Base-by-base conservation (phyloP, 139 green algal species). In the Medakamo hakoo region DNA sequence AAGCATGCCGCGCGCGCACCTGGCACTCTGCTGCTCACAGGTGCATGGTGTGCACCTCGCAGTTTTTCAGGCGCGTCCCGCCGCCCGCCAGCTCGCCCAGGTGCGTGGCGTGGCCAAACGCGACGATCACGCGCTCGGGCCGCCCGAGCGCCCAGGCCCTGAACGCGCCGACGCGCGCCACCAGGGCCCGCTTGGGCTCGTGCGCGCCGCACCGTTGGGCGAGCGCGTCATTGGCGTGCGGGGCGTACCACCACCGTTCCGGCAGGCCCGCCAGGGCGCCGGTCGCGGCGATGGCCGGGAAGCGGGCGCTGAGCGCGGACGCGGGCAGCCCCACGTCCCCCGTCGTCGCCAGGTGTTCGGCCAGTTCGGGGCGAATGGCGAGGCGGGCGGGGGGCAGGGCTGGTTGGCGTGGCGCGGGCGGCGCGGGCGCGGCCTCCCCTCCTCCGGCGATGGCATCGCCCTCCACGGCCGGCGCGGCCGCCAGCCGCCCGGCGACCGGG, bases 41-140 rank as follows among this genome's bases (percentile, higher is more conserved):
- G 59, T 72, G 55, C 3, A 72, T 31, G 16, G 63, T 63, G 49
- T 67, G 57, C 31, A 86, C 27, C 67, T 86, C 81, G 59, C 83
- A 88, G 59, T 90, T 90, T 19, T 57, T 62, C 56, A 90, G 58
- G 27, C 61, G 61, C 49, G 25, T 59, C 27, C 55, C 28, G 22
- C 60, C 70, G 49, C 73, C 65, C 32, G 62, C 55, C 55, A 88
- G 79, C 56, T 77, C 64, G 63, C 76, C 75, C 65, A 75, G 86
- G 60, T 85, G 84, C 19, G 56, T 72, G 70, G 63, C 76, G 75
- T 91, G 84, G 16, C 84, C 84, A 59, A 87, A 76, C 0, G 76
- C 78, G 27, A 91, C 75, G 29, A 91, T 76, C 20, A 80, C 57
- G 26, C 70, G 73, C 61, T 88, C 78, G 1, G 73, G 75, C 31